These are phyloP conservation scores for Lichtheimia hyalospora DNA, from an alignment of 371 early-diverging fungal species.

Conservation along the genomic window DNA sequence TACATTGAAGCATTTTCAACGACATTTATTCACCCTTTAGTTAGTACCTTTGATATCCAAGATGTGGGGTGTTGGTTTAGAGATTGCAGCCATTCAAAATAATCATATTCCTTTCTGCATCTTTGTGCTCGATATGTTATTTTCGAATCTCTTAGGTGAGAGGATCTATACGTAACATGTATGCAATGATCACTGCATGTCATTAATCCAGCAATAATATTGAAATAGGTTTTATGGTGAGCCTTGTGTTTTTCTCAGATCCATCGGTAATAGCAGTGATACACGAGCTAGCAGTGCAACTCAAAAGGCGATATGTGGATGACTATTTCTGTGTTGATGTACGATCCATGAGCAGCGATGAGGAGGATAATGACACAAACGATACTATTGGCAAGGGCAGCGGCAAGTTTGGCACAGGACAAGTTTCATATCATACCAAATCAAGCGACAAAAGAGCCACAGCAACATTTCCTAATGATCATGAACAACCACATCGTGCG, in stretches of 20 bases:
- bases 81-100: slow-evolving; percentile 15
- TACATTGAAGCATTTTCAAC: not conserved
- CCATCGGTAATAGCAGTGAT: slow-evolving; percentile 27
- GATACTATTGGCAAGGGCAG: too few relatives aligned
- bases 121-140: slow-evolving; percentile 29
- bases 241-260: slow-evolving; percentile 36
- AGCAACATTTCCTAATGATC: too few relatives aligned
- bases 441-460: too few relatives aligned
- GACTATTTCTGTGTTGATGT: slow-evolving; percentile 21
- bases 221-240: slow-evolving; percentile 30
- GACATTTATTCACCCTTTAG: not conserved
- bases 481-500: too few relatives aligned
- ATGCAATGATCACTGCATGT: not conserved
- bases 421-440: too few relatives aligned
- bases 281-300: slow-evolving; percentile 1
- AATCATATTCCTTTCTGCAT: slow-evolving; percentile 20
- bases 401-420: too few relatives aligned
- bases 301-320: slow-evolving; percentile 30
- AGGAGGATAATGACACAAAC: too few relatives aligned
- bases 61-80: slow-evolving; percentile 33
- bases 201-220: too few relatives aligned
- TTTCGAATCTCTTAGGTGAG: slow-evolving; percentile 31
- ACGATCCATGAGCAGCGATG: too few relatives aligned
- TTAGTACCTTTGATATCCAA: slow-evolving; percentile 37
- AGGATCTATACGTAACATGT: not conserved